Evolutionary conservation across 2,329 filamentous ascomycete genomes (phyloP), one percentile per base, ranked within the genome.

Genomic region (Whalleya microplaca): DNA sequence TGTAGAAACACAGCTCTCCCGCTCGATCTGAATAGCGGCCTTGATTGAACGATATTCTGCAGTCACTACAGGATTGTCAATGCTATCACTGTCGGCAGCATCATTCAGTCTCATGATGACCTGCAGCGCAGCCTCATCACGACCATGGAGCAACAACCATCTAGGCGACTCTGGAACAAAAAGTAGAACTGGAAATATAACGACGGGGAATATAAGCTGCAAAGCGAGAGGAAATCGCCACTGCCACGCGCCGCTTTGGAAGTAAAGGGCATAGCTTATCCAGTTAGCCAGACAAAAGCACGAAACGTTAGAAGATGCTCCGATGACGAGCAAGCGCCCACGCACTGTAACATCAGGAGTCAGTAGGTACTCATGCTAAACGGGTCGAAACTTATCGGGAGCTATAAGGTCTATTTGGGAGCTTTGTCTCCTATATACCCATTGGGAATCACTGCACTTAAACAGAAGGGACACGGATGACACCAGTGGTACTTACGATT

Each of bases 41-140:
- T 68, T 69, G 48, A 76, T 77, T 2, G 72, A 74, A 4, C 71
- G 66, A 44, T 70, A 74, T 48, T 76, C 72, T 2, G 66, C 63
- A 1, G 61, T 65, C 1, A 76, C 72, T 0, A 63, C 53, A 1
- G 63, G 55, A 41, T 72, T 67, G 2, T 70, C 56, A 1, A 66
- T 60, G 23, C 23, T 9, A 2, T 56, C 41, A 7, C 53, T 46
- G 23, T 45, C 48, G n/a, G 5, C 27, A 14, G 45, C 43, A 41
- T 56, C 85, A 73, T 18, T 80, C 78, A 84, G 84, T 58, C 80
- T 81, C 7, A 80, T 77, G 55, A 90, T 77, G 3, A 83, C 79
- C 5, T 76, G 71, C n/a, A 76, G 66, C 5, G 69, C 64, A 20
- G 72, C 63, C 3, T 72, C 67, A 0, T 80, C 75, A n/a, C 81